phyloP scores from a whole-genome alignment of 768 basidiomycete species.

The Amanita phalloides region DNA sequence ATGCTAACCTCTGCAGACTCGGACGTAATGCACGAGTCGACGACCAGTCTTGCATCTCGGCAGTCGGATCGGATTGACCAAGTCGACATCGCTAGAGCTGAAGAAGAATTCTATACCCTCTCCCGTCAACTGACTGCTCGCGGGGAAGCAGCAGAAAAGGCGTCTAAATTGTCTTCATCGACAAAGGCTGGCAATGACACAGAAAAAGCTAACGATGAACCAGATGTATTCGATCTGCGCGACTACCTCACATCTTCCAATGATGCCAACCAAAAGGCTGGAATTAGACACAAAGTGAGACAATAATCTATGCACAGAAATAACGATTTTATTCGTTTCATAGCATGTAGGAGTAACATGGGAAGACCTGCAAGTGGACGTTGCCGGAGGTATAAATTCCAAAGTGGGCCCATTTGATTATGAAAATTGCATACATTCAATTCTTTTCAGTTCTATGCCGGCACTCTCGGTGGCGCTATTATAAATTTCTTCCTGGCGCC shows the following conservation, averaged over 20 bases:
- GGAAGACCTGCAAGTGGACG: conserved; percentile 58
- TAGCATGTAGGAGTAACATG: conserved; percentile 66
- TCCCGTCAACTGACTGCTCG: conserved; percentile 28
- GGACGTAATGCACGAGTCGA: not conserved
- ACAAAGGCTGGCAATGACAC: conserved; percentile 28
- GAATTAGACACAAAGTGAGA: conserved; percentile 53
- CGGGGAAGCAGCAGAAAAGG: conserved; percentile 13
- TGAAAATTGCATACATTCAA: not conserved
- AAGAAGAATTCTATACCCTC: conserved; percentile 45
- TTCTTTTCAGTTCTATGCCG: conserved; percentile 36
- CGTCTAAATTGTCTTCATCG: conserved; percentile 10
- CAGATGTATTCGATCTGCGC: conserved; percentile 45
- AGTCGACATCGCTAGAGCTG: conserved; percentile 40
- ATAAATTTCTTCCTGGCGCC: conserved; percentile 44
- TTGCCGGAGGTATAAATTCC: conserved; percentile 39
- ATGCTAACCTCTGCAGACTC: too few species aligned
- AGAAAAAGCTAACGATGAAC: conserved; percentile 25
- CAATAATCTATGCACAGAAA: not conserved
- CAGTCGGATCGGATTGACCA: conserved; percentile 14
- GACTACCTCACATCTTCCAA: conserved; percentile 61
- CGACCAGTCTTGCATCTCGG: conserved; percentile 7
- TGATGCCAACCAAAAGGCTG: conserved; percentile 52
- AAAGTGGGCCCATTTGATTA: conserved; percentile 31
- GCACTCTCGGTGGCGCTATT: conserved; percentile 53
- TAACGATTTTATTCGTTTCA: not conserved